A percentile compares a stretch with the other conserved stretches of the same genome.
These are phyloP conservation scores for Lactarius sanguifluus DNA, from an alignment of 768 basidiomycete genomes.

Conservation along the genomic window DNA sequence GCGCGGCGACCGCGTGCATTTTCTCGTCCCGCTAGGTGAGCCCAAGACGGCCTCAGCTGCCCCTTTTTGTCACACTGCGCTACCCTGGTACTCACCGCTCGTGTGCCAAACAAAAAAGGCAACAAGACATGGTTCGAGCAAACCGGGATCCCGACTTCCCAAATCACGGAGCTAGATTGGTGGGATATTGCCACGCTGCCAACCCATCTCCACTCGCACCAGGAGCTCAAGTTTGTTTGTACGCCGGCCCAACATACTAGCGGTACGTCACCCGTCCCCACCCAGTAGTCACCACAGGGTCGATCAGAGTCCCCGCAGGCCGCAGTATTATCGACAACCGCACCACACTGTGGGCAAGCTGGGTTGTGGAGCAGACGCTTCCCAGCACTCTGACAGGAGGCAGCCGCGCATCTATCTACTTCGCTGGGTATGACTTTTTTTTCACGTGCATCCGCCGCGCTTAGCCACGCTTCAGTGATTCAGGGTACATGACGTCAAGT, in stretches of 20 bases:
- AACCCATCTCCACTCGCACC: conserved; percentile 18
- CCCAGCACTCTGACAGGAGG: conserved; percentile 15
- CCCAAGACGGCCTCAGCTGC: not conserved
- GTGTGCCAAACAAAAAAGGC: conserved; percentile 17
- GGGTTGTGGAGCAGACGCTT: conserved; percentile 39
- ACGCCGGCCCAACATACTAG: conserved; percentile 46
- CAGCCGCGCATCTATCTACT: conserved; percentile 32
- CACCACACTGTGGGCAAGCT: conserved; percentile 43
- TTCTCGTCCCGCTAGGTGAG: conserved; percentile 43
- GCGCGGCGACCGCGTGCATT: conserved; percentile 32
- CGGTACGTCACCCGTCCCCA: conserved; percentile 33
- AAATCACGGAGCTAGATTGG: conserved; percentile 44
- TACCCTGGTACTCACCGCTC: not conserved
- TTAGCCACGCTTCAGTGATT: conserved; percentile 35
- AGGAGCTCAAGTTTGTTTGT: conserved; percentile 38
- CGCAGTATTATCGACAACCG: conserved; percentile 38
- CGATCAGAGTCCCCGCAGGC: conserved; percentile 31
- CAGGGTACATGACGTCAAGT: conserved; percentile 39
- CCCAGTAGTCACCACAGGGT: not conserved
- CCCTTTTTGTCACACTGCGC: not conserved
- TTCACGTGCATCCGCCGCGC: not conserved
- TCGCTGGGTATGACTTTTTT: conserved; percentile 33
- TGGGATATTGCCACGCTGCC: conserved; percentile 38
- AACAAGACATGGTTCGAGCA: conserved; percentile 35
- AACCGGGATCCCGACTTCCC: conserved; percentile 36